These are phyloP conservation scores for Citrus inodora DNA, from an alignment of 345 rosid genomes.

Conservation along the genomic window DNA sequence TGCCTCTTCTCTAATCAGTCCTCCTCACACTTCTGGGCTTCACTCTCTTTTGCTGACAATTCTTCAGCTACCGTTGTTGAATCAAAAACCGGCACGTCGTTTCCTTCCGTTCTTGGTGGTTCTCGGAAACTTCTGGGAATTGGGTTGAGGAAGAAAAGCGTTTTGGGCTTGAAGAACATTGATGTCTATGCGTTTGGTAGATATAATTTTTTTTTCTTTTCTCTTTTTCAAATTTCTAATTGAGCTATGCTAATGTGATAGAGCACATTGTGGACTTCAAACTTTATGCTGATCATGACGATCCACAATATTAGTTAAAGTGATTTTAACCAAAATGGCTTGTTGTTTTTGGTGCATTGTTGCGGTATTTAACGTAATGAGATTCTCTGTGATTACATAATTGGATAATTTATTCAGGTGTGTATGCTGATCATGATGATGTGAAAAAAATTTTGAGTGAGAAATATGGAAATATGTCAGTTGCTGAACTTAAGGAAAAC, in stretches of 20 bases:
- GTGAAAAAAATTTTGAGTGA: constrained; percentile 51
- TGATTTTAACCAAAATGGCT: background rate
- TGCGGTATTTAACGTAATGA: background rate
- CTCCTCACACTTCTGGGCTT: constrained; percentile 46
- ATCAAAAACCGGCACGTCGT: constrained; percentile 59
- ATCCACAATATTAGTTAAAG: background rate
- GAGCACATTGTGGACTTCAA: background rate
- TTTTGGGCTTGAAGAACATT: constrained; percentile 79
- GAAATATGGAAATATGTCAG: constrained; percentile 55
- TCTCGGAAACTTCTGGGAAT: constrained; percentile 64
- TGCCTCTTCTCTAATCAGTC: constrained; percentile 30
- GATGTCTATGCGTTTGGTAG: constrained; percentile 84
- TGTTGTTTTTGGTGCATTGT: background rate
- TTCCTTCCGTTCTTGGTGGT: constrained; percentile 52
- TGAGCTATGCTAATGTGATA: background rate
- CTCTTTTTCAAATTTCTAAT: background rate
- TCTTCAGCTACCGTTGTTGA: constrained; percentile 56
- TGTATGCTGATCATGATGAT: constrained; percentile 66
- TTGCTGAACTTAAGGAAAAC: constrained; percentile 54
- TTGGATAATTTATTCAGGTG: constrained; percentile 36
- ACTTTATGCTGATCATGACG: background rate
- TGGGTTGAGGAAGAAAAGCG: constrained; percentile 70
- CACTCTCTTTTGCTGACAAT: constrained; percentile 64
- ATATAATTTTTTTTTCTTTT: background rate
- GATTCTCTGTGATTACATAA: background rate